These are phyloP conservation scores for Podila epigama DNA, from an alignment of 192 early-diverging fungal species.

Conservation along the genomic window DNA sequence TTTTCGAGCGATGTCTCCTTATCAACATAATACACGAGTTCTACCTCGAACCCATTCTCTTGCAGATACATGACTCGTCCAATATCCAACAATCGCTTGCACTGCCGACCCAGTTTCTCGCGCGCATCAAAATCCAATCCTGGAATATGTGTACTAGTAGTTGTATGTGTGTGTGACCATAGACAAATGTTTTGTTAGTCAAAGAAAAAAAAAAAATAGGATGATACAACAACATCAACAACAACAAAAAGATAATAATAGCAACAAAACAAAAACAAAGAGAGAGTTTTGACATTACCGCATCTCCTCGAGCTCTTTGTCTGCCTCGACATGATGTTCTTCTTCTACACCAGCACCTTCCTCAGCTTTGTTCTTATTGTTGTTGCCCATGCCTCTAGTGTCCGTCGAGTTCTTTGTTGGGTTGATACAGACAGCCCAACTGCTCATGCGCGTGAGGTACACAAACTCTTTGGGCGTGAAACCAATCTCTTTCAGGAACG, in stretches of 20 bases:
- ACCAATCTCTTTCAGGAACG: slow-evolving; percentile 62
- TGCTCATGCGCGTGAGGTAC: slow-evolving; percentile 71
- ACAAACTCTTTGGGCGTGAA: slow-evolving; percentile 67
- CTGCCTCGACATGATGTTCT: slow-evolving; percentile 45
- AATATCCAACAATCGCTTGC: slow-evolving; percentile 82
- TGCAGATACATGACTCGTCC: slow-evolving; percentile 69
- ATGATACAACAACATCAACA: neutral
- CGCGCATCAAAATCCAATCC: slow-evolving; percentile 67
- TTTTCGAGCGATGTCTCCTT: slow-evolving; percentile 75
- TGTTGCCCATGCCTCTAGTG: slow-evolving; percentile 33
- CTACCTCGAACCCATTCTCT: slow-evolving; percentile 64
- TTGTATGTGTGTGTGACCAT: too few species aligned
- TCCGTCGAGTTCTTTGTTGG: slow-evolving; percentile 31
- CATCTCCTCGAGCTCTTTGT: slow-evolving; percentile 50
- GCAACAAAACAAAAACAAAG: slow-evolving; percentile 18
- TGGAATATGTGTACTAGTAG: slow-evolving; percentile 68
- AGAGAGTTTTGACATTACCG: slow-evolving; percentile 30
- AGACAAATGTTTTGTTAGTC: neutral
- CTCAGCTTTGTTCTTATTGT: slow-evolving; percentile 19
- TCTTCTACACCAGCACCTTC: slow-evolving; percentile 32
- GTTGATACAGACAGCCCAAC: slow-evolving; percentile 77
- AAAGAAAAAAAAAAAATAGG: neutral
- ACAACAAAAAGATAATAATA: neutral
- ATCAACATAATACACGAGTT: slow-evolving; percentile 80
- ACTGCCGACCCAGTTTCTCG: slow-evolving; percentile 69